Percentiles rank a stretch among this genome's conserved stretches.
Evolutionary conservation across 345 rosid genomes (phyloP).

Genomic region (Gossypium stocksii): DNA sequence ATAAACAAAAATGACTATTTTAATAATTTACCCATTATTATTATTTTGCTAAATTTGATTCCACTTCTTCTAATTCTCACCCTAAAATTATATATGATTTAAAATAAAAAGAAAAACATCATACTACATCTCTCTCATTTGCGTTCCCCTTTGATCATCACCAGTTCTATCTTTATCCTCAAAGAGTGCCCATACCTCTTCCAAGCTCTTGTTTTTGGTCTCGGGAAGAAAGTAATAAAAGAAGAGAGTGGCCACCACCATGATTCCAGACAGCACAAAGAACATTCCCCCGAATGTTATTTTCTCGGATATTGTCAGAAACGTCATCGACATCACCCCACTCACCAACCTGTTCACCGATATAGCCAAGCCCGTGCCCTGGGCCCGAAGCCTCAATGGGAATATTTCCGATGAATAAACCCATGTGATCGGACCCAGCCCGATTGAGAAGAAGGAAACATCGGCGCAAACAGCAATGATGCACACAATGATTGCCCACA

Average conservation of each 20-base stretch:
- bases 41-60: no score
- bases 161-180: constrained; percentile 17
- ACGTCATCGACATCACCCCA: constrained; percentile 71
- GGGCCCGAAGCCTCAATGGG: constrained; percentile 64
- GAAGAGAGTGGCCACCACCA: constrained; percentile 43
- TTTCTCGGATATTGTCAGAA: constrained; percentile 36
- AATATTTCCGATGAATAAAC: constrained; percentile 79
- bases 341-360: constrained; percentile 72
- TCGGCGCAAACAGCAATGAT: constrained; percentile 45
- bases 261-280: constrained; percentile 48
- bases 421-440: constrained; percentile 81
- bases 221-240: constrained; percentile 61
- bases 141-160: not conserved
- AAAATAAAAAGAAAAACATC: no score
- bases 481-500: constrained; percentile 22
- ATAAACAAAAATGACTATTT: no score
- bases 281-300: constrained; percentile 61
- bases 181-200: constrained; percentile 58
- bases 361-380: constrained; percentile 49
- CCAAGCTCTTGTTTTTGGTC: constrained; percentile 64
- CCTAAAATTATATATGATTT: no score
- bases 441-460: constrained; percentile 72
- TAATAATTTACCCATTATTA: no score
- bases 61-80: no score
- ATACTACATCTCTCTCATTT: constrained; percentile 11